These are phyloP conservation scores for Fusarium ambrosium DNA, from an alignment of 2,329 filamentous ascomycete genomes.

Conservation along the genomic window DNA sequence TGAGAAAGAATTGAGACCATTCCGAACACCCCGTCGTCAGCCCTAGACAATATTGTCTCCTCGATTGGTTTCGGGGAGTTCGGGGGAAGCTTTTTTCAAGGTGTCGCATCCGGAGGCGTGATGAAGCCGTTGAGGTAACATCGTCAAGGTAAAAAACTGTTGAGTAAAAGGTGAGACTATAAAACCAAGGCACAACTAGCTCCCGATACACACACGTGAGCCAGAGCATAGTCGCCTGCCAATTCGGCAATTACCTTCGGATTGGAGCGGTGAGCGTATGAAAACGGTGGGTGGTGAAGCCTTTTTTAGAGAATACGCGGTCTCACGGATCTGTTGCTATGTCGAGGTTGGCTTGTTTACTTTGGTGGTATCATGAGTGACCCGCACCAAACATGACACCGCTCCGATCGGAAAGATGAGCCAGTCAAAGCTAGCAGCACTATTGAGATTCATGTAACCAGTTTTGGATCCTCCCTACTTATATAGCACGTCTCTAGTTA, in stretches of 20 bases:
- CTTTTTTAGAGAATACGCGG: conserved; percentile 5
- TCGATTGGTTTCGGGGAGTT: conserved; percentile 16
- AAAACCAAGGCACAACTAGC: background rate
- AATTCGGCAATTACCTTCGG: background rate
- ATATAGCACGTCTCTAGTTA: background rate
- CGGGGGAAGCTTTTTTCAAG: conserved; percentile 7
- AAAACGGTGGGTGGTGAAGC: conserved; percentile 14
- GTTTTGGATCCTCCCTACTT: background rate
- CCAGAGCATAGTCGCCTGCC: background rate
- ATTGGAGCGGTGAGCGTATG: background rate
- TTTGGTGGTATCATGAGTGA: background rate
- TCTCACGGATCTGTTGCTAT: background rate
- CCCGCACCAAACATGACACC: background rate
- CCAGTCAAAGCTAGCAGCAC: background rate
- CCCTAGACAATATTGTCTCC: conserved; percentile 6
- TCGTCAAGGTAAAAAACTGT: background rate
- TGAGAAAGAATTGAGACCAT: background rate
- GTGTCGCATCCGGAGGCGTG: background rate
- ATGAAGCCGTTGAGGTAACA: conserved; percentile 3
- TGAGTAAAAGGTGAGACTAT: background rate
- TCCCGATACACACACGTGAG: conserved; percentile 8
- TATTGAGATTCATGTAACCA: background rate
- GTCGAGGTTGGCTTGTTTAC: conserved; percentile 14
- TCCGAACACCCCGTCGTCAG: background rate
- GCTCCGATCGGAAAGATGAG: background rate